Evolutionary conservation across 495 filamentous ascomycete genomes (phyloP).

Genomic region (Durotheca rogersii): DNA sequence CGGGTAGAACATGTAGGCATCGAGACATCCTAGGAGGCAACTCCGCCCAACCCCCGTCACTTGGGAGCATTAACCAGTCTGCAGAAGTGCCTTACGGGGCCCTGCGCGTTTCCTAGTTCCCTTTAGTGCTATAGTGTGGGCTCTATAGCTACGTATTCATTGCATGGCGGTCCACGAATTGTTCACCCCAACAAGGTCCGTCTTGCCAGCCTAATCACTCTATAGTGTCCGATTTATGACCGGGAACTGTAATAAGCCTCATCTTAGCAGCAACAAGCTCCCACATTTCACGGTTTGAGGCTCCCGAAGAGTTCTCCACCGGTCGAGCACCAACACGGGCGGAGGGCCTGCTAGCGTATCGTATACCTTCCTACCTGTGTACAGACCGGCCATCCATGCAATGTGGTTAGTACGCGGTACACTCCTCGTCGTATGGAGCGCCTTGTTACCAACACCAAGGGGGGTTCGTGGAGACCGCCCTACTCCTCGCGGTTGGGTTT

Average conservation of each 20-base stretch:
- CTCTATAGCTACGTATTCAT: background rate
- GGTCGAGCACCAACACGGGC: background rate
- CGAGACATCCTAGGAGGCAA: too few species aligned
- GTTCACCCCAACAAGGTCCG: constrained; percentile 3
- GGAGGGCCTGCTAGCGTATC: background rate
- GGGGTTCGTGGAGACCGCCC: constrained; percentile 10
- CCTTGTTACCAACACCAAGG: too few species aligned
- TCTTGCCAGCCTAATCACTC: constrained; percentile 6
- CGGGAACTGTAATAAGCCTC: constrained; percentile 27
- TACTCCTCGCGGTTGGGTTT: background rate
- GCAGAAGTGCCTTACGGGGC: background rate
- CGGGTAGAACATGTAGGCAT: too few species aligned
- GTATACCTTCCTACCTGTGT: background rate
- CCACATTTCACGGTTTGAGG: constrained; percentile 13
- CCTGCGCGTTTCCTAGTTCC: background rate
- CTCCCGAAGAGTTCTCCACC: constrained; percentile 22
- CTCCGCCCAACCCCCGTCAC: too few species aligned
- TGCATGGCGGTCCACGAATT: background rate
- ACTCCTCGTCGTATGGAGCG: too few species aligned
- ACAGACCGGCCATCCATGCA: background rate
- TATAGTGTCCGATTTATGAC: constrained; percentile 20
- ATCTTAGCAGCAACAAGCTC: constrained; percentile 19
- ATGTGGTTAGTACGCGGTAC: too few species aligned
- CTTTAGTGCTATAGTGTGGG: background rate
- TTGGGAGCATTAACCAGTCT: background rate